Evolutionary conservation across 1,284 basidiomycete genomes (phyloP), one percentile per base, ranked within the genome.

Genomic region (Ustilago vetiveriae): DNA sequence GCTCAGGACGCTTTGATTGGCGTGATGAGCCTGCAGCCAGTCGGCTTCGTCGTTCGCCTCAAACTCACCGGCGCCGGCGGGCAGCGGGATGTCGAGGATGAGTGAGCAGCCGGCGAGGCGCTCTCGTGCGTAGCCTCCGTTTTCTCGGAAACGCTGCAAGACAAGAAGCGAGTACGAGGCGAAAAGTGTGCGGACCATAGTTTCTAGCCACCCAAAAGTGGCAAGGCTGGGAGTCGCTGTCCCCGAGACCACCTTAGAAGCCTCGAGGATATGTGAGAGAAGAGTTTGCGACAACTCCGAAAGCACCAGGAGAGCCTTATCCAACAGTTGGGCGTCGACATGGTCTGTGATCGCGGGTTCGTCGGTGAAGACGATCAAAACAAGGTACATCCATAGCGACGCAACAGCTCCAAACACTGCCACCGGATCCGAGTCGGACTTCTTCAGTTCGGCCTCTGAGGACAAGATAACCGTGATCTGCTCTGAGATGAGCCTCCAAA

Each of bases 371-470:
- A 77, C 67, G 45, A 74, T 57, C 21, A 78, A 52, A 13, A 78
- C 70, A 27, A 77, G 43, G 43, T 76, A 78, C 59, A 78, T 67
- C 75, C 75, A 78, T 10, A 77, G 46, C 26, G 75, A 62, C 13
- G 67, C 63, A 1, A 76, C 69, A 6, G 72, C 54, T 4, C 71
- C 67, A 29, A 73, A 74, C 3, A 76, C 70, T 1, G 53, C 56
- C 11, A 62, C 44, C 2, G 62, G 48, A 23, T 66, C 53, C 23
- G 56, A 32, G 11, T 63, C 46, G n/a, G 39, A 5, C 14, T 47
- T 44, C 37, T 43, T 41, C 6, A 69, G 50, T 14, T 50, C 39
- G 1, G 44, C 38, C 38, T 57, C 24, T 3, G 27, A 44, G 17
- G 40, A 29, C 10, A 74, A 24, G 11, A 64, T 45, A 5, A 33